Evolutionary conservation across 176 grass and related monocot genomes (phyloP).

Genomic region (Oryza rufipogon): DNA sequence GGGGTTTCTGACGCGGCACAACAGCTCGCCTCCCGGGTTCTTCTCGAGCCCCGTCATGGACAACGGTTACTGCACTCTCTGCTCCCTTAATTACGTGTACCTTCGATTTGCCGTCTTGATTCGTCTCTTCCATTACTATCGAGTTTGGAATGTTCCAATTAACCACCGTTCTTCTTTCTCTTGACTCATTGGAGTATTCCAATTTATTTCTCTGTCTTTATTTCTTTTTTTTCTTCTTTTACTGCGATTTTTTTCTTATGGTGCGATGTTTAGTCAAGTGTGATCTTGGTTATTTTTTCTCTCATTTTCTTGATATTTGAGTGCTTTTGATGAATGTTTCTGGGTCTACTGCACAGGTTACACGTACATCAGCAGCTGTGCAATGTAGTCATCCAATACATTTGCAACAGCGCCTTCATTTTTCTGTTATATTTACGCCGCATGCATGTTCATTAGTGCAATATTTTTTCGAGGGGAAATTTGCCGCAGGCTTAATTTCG

Average conservation of each 20-base stretch:
- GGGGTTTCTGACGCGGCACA: slow-evolving; percentile 49
- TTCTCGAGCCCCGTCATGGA: slow-evolving; percentile 66
- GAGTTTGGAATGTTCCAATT: neutral
- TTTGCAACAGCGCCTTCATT: neutral
- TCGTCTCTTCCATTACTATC: neutral
- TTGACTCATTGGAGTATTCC: neutral
- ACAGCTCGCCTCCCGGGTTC: slow-evolving; percentile 72
- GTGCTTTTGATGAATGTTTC: slow-evolving; percentile 3
- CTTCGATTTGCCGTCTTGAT: neutral
- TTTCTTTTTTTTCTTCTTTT: too few species aligned
- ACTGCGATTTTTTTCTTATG: neutral
- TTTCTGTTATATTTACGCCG: neutral
- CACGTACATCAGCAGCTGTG: neutral
- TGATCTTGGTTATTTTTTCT: neutral
- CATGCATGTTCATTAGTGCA: neutral
- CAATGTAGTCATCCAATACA: slow-evolving; percentile 8
- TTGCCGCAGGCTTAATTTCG: neutral
- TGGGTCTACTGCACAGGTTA: neutral
- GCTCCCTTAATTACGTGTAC: neutral
- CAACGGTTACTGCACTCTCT: slow-evolving; percentile 32
- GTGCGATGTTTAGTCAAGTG: neutral
- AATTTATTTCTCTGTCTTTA: neutral
- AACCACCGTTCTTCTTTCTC: neutral
- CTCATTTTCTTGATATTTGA: neutral
- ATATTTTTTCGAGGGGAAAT: neutral